These are phyloP conservation scores for Bombardia bombarda DNA, from an alignment of 495 filamentous ascomycete genomes.

Conservation along the genomic window DNA sequence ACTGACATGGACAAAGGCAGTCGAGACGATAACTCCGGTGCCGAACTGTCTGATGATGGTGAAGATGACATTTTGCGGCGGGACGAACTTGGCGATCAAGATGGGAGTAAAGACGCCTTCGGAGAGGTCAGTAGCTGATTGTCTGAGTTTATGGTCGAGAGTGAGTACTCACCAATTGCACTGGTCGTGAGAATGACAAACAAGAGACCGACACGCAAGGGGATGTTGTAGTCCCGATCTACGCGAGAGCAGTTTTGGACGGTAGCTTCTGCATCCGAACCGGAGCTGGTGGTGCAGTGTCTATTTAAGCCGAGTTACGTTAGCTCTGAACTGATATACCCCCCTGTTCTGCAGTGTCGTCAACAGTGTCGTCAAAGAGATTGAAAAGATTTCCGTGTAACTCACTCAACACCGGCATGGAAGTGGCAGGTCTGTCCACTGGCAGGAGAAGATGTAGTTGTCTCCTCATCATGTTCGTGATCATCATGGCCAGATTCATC, in stretches of 20 bases:
- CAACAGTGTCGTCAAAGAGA: background rate
- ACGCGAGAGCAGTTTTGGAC: constrained; percentile 30
- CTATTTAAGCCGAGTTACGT: constrained; percentile 11
- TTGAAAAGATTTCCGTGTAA: background rate
- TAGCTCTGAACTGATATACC: too few relatives aligned
- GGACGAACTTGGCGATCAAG: constrained; percentile 24
- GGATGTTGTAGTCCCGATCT: constrained; percentile 50
- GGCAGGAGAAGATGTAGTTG: background rate
- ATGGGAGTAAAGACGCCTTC: constrained; percentile 39
- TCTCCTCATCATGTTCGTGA: background rate
- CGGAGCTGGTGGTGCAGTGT: constrained; percentile 39
- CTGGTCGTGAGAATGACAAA: constrained; percentile 40
- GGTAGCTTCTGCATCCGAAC: constrained; percentile 20
- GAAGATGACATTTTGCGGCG: constrained; percentile 27
- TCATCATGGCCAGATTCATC: constrained; percentile 13
- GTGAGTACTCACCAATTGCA: constrained; percentile 10
- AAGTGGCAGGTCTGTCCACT: constrained; percentile 47
- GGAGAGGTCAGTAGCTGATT: background rate
- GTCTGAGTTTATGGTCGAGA: background rate
- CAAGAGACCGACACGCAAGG: constrained; percentile 49
- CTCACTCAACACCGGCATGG: constrained; percentile 59
- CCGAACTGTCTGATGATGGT: constrained; percentile 62
- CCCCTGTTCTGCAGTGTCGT: too few relatives aligned
- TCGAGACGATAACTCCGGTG: constrained; percentile 65
- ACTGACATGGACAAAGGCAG: constrained; percentile 58